Percentiles rank a stretch among this genome's conserved stretches.
Evolutionary conservation across 257 asterid species (phyloP).

Genomic region (Solanum bulbocastanum): DNA sequence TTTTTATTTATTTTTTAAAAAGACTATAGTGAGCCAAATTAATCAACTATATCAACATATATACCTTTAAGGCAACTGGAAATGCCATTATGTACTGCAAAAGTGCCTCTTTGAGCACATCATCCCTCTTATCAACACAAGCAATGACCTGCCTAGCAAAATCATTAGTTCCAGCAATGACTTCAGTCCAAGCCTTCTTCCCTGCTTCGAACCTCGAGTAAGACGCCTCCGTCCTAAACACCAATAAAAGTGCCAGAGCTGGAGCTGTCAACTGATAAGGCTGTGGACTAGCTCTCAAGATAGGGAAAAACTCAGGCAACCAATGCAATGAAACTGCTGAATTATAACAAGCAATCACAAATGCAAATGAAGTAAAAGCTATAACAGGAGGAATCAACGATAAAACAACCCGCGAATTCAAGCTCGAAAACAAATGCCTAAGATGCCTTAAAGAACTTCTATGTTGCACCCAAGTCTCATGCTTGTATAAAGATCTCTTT

Average conservation of each 20-base stretch:
- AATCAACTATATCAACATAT: background rate
- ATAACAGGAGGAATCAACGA: conserved; percentile 84
- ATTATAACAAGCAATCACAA: conserved; percentile 51
- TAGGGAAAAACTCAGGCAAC: conserved; percentile 76
- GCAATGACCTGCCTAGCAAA: conserved; percentile 73
- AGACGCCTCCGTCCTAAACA: conserved; percentile 93
- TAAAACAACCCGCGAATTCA: conserved; percentile 65
- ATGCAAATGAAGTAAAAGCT: conserved; percentile 67
- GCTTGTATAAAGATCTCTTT: conserved; percentile 54
- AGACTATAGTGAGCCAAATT: background rate
- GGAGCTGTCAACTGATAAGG: conserved; percentile 95
- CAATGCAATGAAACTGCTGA: conserved; percentile 50
- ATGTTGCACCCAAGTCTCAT: conserved; percentile 70
- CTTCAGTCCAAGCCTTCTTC: conserved; percentile 71
- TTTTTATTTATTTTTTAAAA: no score
- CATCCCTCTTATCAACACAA: conserved; percentile 42
- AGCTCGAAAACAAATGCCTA: conserved; percentile 57
- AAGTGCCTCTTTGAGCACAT: conserved; percentile 45
- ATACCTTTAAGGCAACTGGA: conserved; percentile 89
- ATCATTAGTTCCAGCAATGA: conserved; percentile 61
- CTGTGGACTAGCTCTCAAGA: conserved; percentile 66
- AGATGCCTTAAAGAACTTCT: conserved; percentile 70
- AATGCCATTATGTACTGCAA: conserved; percentile 80
- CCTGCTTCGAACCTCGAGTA: conserved; percentile 85
- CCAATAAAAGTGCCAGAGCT: conserved; percentile 83